Evolutionary conservation across 257 asterid species (phyloP).

Genomic region (Phtheirospermum japonicum): DNA sequence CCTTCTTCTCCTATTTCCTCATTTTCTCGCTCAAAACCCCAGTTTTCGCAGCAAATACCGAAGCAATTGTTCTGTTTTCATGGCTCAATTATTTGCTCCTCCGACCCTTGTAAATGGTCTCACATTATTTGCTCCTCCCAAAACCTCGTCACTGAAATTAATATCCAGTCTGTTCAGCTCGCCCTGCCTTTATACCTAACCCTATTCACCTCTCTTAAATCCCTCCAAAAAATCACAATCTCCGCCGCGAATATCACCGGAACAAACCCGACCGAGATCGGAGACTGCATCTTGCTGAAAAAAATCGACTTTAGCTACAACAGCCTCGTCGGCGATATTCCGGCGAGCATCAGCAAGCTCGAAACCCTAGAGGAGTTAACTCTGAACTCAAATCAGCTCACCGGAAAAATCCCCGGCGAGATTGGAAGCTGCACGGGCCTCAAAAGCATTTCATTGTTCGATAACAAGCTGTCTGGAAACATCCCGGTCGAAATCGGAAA

Average conservation of each 20-base stretch:
- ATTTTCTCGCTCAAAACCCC: constrained; percentile 30
- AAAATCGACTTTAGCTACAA: neutral
- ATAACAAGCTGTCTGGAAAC: neutral
- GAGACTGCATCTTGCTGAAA: neutral
- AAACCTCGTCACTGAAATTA: constrained; percentile 41
- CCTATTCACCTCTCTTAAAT: neutral
- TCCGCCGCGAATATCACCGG: constrained; percentile 1
- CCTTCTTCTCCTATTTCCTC: no score
- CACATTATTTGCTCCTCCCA: constrained; percentile 47
- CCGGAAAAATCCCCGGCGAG: neutral
- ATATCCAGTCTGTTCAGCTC: constrained; percentile 47
- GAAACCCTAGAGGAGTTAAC: neutral
- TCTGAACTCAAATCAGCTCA: neutral
- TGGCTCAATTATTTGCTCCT: constrained; percentile 70
- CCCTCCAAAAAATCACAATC: neutral
- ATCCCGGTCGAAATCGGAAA: neutral
- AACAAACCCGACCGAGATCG: neutral
- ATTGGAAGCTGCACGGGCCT: neutral
- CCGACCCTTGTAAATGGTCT: constrained; percentile 72
- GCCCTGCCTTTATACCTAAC: constrained; percentile 57
- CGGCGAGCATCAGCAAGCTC: neutral
- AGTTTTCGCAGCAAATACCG: no score
- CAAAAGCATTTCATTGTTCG: neutral
- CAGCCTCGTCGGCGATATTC: neutral
- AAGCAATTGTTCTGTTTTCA: constrained; percentile 45